Conservation (phyloP, 805 yeast genomes). For the Myxozyma vanderwaltii region DNA sequence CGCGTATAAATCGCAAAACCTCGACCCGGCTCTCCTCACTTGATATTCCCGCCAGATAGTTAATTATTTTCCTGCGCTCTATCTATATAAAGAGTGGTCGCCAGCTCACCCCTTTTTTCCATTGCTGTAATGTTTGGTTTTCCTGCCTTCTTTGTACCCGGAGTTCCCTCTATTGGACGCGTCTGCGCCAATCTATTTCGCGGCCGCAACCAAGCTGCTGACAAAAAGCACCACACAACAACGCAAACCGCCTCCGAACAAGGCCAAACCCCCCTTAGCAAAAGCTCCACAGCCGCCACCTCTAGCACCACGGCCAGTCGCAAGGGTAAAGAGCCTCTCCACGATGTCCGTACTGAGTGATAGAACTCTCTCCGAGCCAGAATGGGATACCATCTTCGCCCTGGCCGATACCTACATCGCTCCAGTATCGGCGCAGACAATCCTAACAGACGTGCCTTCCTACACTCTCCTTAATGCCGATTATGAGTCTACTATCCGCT, state of each 20-base stretch:
- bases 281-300: too few species aligned
- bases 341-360: neutral
- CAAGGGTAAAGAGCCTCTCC: neutral
- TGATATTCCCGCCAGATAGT: too few species aligned
- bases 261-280: too few species aligned
- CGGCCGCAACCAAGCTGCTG: neutral
- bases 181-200: neutral
- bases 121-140: neutral
- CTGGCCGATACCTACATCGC: conserved; percentile 24
- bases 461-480: neutral
- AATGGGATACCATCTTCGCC: conserved; percentile 25
- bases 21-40: too few species aligned
- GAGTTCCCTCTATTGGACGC: neutral
- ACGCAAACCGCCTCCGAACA: too few species aligned
- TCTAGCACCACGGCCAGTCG: too few species aligned
- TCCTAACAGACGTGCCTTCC: neutral
- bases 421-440: conserved; percentile 1
- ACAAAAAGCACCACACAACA: neutral
- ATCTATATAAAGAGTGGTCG: neutral
- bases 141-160: neutral
- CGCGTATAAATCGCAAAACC: too few species aligned
- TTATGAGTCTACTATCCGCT: neutral
- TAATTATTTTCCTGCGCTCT: too few species aligned
- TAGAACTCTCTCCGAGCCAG: conserved; percentile 4
- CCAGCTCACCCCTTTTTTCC: neutral